A percentile compares a stretch with the other conserved stretches of the same genome.
These are phyloP conservation scores for Cystofilobasidium ferigula DNA, from an alignment of 768 basidiomycete species.

Conservation along the genomic window DNA sequence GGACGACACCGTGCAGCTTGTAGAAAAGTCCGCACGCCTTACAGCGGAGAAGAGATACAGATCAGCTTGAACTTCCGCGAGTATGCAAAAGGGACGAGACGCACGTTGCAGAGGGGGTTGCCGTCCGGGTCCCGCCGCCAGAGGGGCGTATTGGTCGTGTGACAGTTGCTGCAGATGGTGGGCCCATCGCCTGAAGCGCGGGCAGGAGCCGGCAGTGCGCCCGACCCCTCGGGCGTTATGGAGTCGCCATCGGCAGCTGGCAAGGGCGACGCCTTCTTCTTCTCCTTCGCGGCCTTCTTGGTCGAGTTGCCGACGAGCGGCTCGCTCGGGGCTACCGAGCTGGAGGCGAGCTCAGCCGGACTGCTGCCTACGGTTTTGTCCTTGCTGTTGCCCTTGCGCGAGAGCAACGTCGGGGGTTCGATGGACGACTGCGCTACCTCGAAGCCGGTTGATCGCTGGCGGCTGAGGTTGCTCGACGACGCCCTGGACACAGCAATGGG, in stretches of 20 bases:
- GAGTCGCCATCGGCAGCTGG: conserved; percentile 11
- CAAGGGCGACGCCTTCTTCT: conserved; percentile 20
- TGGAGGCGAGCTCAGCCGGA: conserved; percentile 34
- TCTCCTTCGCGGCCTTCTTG: neutral
- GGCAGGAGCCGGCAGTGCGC: conserved; percentile 19
- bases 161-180: conserved; percentile 86
- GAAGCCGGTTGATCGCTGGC: neutral
- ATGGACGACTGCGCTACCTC: neutral
- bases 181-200: conserved; percentile 43
- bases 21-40: conserved; percentile 87
- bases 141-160: conserved; percentile 85
- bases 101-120: conserved; percentile 66
- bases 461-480: neutral
- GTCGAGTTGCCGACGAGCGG: neutral
- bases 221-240: conserved; percentile 28
- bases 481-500: neutral
- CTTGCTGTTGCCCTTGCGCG: neutral
- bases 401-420: neutral
- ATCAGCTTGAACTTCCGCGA: neutral
- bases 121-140: conserved; percentile 90
- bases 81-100: conserved; percentile 6
- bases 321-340: conserved; percentile 26
- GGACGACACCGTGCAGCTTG: conserved; percentile 90
- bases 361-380: conserved; percentile 28
- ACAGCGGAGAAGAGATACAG: neutral